Percentiles rank a stretch among this genome's conserved stretches.
Evolutionary conservation across 768 basidiomycete species (phyloP).

Genomic region (Rhodotorula graminis): DNA sequence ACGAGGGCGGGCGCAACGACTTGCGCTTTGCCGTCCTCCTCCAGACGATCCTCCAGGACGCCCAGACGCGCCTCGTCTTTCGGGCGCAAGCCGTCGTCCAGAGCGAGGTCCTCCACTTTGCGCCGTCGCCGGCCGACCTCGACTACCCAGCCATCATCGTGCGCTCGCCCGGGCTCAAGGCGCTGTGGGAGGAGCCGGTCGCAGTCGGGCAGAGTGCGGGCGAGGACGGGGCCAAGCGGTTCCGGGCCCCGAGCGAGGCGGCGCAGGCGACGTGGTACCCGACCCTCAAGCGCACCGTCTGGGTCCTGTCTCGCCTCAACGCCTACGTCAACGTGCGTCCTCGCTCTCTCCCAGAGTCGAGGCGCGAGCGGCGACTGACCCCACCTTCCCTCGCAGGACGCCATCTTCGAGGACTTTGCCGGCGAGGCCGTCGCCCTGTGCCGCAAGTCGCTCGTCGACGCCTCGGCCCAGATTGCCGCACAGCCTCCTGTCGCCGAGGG

Average conservation of each 20-base stretch:
- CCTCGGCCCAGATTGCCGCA: constrained; percentile 61
- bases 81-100: constrained; percentile 89
- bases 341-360: too few relatives aligned
- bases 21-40: constrained; percentile 77
- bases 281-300: constrained; percentile 76
- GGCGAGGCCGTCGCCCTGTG: constrained; percentile 84
- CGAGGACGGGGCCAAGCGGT: constrained; percentile 49
- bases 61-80: constrained; percentile 91
- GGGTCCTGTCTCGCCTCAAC: constrained; percentile 83
- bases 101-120: constrained; percentile 77
- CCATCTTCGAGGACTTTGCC: constrained; percentile 92
- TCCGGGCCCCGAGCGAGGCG: constrained; percentile 65
- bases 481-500: constrained; percentile 8
- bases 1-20: constrained; percentile 42
- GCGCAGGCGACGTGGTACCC: constrained; percentile 88
- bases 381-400: too few relatives aligned
- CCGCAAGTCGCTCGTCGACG: constrained; percentile 69
- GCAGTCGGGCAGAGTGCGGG: not conserved
- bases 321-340: constrained; percentile 79
- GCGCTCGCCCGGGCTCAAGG: constrained; percentile 47
- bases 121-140: constrained; percentile 70
- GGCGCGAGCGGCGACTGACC: too few relatives aligned
- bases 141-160: constrained; percentile 76
- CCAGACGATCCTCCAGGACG: constrained; percentile 88
- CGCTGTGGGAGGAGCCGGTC: constrained; percentile 13